Conservation (phyloP, 768 basidiomycete genomes). For the Suillus weaverae region DNA sequence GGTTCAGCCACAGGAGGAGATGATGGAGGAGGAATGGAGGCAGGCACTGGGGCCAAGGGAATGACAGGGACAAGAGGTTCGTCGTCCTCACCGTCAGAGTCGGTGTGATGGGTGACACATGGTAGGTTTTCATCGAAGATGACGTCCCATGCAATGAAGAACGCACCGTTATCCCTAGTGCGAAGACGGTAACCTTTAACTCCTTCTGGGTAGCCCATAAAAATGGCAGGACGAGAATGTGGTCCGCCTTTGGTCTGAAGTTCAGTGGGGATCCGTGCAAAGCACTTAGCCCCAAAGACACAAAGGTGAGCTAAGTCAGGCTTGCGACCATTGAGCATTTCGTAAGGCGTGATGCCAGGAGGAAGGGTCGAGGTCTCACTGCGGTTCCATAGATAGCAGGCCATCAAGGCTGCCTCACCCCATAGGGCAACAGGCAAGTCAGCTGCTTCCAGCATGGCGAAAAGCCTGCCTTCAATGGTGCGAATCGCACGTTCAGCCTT, state of each 20-base stretch:
- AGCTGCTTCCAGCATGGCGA: too few species aligned
- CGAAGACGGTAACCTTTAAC: constrained; percentile 14
- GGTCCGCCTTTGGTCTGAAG: constrained; percentile 4
- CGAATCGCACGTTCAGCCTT: too few species aligned
- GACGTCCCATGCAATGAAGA: constrained; percentile 4
- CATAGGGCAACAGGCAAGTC: too few species aligned
- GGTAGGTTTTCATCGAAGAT: background rate
- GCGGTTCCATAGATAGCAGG: too few species aligned
- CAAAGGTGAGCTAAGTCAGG: constrained; percentile 6
- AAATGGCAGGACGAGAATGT: constrained; percentile 9
- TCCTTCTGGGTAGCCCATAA: constrained; percentile 5
- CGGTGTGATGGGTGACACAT: background rate
- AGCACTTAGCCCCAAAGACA: constrained; percentile 18
- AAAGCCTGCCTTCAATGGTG: too few species aligned
- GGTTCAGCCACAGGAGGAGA: too few species aligned
- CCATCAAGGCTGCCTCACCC: too few species aligned
- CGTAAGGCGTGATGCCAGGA: background rate
- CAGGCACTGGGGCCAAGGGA: too few species aligned
- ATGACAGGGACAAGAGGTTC: too few species aligned
- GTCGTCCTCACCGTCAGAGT: background rate
- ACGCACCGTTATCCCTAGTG: background rate
- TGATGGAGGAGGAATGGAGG: too few species aligned
- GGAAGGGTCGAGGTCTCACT: background rate
- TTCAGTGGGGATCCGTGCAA: constrained; percentile 11
- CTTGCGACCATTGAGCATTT: constrained; percentile 10